Evolutionary conservation across 768 basidiomycete species (phyloP), one percentile per base, ranked within the genome.

Genomic region (Auriscalpium vulgare): DNA sequence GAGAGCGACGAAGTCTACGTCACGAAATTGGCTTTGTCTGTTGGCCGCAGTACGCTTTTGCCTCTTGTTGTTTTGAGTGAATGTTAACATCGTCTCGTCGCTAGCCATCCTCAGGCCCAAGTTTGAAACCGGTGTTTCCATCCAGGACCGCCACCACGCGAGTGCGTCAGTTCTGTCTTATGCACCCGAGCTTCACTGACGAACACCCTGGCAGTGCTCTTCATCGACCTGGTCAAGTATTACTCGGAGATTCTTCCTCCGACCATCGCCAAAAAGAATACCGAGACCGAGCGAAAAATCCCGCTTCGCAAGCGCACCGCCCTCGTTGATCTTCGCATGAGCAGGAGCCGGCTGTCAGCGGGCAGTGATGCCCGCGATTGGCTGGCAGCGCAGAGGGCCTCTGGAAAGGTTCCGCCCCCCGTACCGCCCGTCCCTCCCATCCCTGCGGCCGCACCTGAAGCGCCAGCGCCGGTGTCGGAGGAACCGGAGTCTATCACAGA

Each of bases 71-170:
- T 2, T 29, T 29, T 29, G 29, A 29, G 93, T 95, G 66, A 73
- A 89, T 72, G 19, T 56, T 44, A 6, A 35, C n/a, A n/a, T n/a
- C n/a, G n/a, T 55, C 35, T 37, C 38, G 36, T 50, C 10, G 48
- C 7, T 59, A 94, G 91, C 83, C 34, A 79, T 97, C 48, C 73
- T 95, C 36, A 77, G 93, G 29, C 95, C 95, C 17, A 88, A 84
- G 69, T 64, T 75, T 43, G 94, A 97, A 67, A 85, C 83, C 6
- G 82, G 91, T 55, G 67, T 94, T 23, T 91, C 94, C 3, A 85
- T 98, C 58, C 91, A 95, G 68, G 94, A 94, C 67, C 88, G 92
- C 43, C 87, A 95, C 73, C 84, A 91, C 51, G 79, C 87, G 14
- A 71, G 90, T 87, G 68, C 62, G 82, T 74, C 23, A 43, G 14